Evolutionary conservation across 176 grass and related monocot species (phyloP), one percentile per base, ranked within the genome.

Genomic region (Tillandsia fasciculata): DNA sequence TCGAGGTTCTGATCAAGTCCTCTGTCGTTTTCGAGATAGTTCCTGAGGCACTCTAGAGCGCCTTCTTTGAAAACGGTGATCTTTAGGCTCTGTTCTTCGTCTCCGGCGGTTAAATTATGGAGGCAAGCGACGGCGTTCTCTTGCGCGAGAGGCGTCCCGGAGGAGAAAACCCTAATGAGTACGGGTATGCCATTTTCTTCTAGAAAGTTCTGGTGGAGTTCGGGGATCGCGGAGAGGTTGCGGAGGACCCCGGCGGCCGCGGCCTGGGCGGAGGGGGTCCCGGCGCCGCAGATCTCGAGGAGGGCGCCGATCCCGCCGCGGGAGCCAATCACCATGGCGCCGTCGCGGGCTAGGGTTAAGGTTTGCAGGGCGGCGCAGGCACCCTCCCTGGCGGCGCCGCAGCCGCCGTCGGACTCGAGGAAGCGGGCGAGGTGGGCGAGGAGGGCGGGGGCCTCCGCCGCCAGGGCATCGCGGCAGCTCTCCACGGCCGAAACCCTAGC

Each of bases 11-110:
- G 81, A 68, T 75, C 76, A 27, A 87, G 76, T 29, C 67, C 70
- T 17, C 77, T 59, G 72, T 48, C 14, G 47, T 70, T 70, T 57
- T 96, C 88, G 23, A 86, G 58, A 81, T 82, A 91, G 79, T 84
- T 85, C 57, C 69, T 87, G 70, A 91, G 79, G 78, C 73, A 89
- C n/a, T 61, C 83, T 26, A 96, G 81, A 9, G 76, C 83, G 51
- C 86, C 92, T 11, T 82, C 86, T 79, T 96, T 87, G 83, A 91
- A 96, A 0, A 85, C 82, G 2, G 87, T 79, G 0, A 96, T 87
- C 67, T 83, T 89, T 2, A 96, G 64, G 48, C 64, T 70, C 51
- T 91, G 83, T 5, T 63, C 72, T 27, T 89, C 88, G 52, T 89
- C 88, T 27, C 75, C 73, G 76, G 80, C 66, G 26, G 92, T 85